These are phyloP conservation scores for Claviceps pazoutovae DNA, from an alignment of 2,329 filamentous ascomycete species.

Conservation along the genomic window DNA sequence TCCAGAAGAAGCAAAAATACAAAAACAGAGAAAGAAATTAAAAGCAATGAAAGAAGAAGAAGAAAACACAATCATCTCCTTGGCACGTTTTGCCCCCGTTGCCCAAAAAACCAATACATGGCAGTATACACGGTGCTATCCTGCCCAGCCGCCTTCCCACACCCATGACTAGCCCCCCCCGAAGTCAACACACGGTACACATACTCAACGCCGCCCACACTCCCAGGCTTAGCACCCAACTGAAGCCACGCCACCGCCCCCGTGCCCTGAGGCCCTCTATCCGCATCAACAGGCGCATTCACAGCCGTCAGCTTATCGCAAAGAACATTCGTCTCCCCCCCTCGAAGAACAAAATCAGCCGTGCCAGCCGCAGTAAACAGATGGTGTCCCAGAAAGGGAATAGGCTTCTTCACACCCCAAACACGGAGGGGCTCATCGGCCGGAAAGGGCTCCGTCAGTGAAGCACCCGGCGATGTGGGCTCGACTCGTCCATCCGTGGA, in stretches of 20 bases:
- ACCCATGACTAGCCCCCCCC: conserved; percentile 33
- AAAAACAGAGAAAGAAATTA: background rate
- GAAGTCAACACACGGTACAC: conserved; percentile 44
- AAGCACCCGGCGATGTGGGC: conserved; percentile 24
- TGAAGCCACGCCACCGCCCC: conserved; percentile 43
- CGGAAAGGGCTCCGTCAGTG: conserved; percentile 31
- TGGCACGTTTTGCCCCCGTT: too few species aligned
- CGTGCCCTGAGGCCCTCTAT: conserved; percentile 31
- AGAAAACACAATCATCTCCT: background rate
- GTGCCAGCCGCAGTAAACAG: conserved; percentile 43
- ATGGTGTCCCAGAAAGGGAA: conserved; percentile 47
- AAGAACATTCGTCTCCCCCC: conserved; percentile 23
- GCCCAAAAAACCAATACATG: conserved; percentile 41
- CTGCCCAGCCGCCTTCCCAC: conserved; percentile 22
- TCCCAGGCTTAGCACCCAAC: conserved; percentile 28
- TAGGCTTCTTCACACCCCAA: conserved; percentile 15
- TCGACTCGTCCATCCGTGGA: conserved; percentile 13
- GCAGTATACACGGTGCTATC: conserved; percentile 42
- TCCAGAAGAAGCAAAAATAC: background rate
- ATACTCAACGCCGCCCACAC: conserved; percentile 19
- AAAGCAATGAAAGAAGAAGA: background rate
- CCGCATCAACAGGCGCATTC: conserved; percentile 35
- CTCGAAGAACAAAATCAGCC: conserved; percentile 46
- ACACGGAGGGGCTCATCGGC: conserved; percentile 25
- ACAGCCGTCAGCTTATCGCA: conserved; percentile 35